A percentile compares a stretch with the other conserved stretches of the same genome.
These are phyloP conservation scores for Trypanosoma boissoni DNA, from an alignment of 208 protist species.

Conservation along the genomic window DNA sequence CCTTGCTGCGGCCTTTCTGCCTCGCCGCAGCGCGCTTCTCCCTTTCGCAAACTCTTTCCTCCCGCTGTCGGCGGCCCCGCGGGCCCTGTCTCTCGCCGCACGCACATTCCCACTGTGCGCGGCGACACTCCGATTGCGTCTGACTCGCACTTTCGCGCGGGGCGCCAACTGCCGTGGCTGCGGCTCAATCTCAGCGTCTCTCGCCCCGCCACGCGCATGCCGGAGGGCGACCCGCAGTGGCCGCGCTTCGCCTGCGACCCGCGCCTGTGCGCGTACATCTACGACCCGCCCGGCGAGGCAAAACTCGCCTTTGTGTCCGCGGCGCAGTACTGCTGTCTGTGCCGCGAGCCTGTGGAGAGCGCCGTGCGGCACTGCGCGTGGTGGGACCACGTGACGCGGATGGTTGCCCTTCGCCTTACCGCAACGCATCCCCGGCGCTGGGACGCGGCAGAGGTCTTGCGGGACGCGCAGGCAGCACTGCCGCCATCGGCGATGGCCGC, in stretches of 20 bases:
- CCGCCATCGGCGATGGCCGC: constrained; percentile 15
- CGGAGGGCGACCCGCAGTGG: constrained; percentile 23
- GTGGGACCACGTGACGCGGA: constrained; percentile 36
- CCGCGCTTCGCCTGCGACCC: constrained; percentile 19
- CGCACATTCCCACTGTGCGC: not conserved
- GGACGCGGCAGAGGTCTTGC: constrained; percentile 8
- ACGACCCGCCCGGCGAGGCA: constrained; percentile 24
- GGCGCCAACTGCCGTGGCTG: constrained; percentile 15
- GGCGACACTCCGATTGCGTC: not conserved
- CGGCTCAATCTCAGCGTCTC: constrained; percentile 4
- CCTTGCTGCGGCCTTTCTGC: too few relatives aligned
- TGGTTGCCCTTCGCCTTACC: constrained; percentile 20
- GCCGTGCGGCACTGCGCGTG: constrained; percentile 25
- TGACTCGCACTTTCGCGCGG: not conserved
- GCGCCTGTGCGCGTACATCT: constrained; percentile 17
- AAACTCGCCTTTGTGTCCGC: constrained; percentile 25
- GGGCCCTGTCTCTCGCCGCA: too few relatives aligned
- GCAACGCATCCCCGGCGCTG: constrained; percentile 22
- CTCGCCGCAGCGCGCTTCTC: too few relatives aligned
- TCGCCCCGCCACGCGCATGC: constrained; percentile 7
- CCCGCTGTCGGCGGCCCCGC: too few relatives aligned
- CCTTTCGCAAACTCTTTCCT: too few relatives aligned
- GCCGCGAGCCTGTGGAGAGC: constrained; percentile 25
- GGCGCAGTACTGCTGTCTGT: constrained; percentile 30
- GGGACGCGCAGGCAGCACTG: constrained; percentile 2